These are phyloP conservation scores for Zoysia matrella DNA, from an alignment of 202 grass and related monocot species.

Conservation along the genomic window DNA sequence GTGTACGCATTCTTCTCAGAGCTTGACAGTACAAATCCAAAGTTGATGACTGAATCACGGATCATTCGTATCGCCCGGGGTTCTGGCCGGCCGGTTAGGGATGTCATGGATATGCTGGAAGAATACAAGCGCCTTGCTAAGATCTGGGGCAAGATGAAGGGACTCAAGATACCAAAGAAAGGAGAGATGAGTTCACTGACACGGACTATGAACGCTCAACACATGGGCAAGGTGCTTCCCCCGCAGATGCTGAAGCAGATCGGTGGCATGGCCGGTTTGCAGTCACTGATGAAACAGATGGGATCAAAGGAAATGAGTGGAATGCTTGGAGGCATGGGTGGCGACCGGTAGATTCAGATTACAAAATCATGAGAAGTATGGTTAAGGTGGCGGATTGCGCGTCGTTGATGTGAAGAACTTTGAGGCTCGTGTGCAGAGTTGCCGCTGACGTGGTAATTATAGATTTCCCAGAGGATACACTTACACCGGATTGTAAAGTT, in stretches of 20 bases:
- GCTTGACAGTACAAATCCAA: constrained; percentile 86
- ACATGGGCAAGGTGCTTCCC: constrained; percentile 67
- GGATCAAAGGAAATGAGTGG: too few relatives aligned
- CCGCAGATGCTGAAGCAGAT: too few relatives aligned
- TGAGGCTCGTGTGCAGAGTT: constrained; percentile 11
- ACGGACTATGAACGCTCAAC: constrained; percentile 74
- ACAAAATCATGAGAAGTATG: neutral
- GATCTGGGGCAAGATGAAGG: too few relatives aligned
- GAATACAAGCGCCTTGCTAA: too few relatives aligned
- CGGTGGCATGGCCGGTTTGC: too few relatives aligned
- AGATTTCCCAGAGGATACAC: constrained; percentile 15
- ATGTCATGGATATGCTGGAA: too few relatives aligned
- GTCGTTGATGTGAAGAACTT: neutral
- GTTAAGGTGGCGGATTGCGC: constrained; percentile 20
- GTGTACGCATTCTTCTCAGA: constrained; percentile 47
- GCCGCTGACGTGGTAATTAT: neutral
- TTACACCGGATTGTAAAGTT: constrained; percentile 21
- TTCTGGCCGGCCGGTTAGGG: constrained; percentile 47
- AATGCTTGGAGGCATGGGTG: constrained; percentile 68
- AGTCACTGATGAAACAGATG: too few relatives aligned
- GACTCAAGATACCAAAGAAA: constrained; percentile 13
- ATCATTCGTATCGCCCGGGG: constrained; percentile 74
- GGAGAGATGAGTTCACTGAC: constrained; percentile 78
- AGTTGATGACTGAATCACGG: constrained; percentile 78
- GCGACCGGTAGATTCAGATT: constrained; percentile 47